Evolutionary conservation across 805 yeast species (phyloP), one percentile per base, ranked within the genome.

Genomic region (Pichia membranifaciens): DNA sequence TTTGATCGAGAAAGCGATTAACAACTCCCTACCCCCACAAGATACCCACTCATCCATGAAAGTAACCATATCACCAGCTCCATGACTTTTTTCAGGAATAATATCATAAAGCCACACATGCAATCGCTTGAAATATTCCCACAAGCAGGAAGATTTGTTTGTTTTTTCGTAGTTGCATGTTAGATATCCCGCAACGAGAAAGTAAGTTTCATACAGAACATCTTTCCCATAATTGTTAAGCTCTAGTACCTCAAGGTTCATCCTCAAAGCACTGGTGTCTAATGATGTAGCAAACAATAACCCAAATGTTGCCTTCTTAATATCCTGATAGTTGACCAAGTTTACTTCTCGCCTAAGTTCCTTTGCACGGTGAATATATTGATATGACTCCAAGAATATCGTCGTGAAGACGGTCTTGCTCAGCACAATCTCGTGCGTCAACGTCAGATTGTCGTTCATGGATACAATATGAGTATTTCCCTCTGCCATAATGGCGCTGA

Each of bases 61-160:
- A 25, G 10, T 10, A 25, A 10, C 10, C 7, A 8, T 25, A 25
- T 25, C 7, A 25, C 13, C 18, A 25, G 7, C 7, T 8, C 13
- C 18, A n/a, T 36, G 2, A 20, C 13, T 15, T 25, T 12, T 15
- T n/a, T 37, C 46, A 4, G 10, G 15, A 34, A 35, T 4, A 18
- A 16, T 12, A 35, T 37, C 23, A 37, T 10, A 31, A 13, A 25
- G 44, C 29, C 5, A 39, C 13, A 46, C 34, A 3, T 39, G 10
- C 6, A 49, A 31, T 43, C 54, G 60, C 29, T 51, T 51, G 42
- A 58, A 61, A 18, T 58, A 56, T 5, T 47, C 43, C 71, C 71
- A 67, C 21, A 66, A 41, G 33, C 57, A 56, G 3, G 69, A 58
- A 1, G 70, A 64, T 48, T 68, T 68, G 43, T 68, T 68, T 0